Conservation (phyloP, 1,139 yeast genomes). For the Scheffersomyces segobiensis region DNA sequence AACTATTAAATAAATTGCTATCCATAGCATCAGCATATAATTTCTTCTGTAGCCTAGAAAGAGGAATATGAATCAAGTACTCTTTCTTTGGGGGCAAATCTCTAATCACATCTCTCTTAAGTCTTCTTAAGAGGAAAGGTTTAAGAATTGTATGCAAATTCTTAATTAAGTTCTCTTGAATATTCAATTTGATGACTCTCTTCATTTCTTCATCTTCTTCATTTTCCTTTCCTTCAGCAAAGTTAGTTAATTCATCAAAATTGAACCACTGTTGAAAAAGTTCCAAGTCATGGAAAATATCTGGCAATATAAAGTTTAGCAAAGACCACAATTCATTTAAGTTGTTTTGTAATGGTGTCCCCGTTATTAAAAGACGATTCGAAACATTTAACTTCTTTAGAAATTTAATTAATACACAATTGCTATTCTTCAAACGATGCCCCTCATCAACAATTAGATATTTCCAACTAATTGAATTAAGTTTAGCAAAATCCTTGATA, state of each 20-base stretch:
- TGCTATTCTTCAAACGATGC: constrained; percentile 81
- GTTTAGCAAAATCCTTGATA: constrained; percentile 59
- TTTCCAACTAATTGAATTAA: constrained; percentile 66
- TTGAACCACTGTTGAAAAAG: constrained; percentile 94
- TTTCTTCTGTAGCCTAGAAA: constrained; percentile 61
- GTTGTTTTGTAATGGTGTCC: constrained; percentile 93
- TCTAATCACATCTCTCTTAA: constrained; percentile 69
- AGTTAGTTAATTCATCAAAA: constrained; percentile 55
- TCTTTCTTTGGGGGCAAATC: constrained; percentile 86
- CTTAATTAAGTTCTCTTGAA: constrained; percentile 63
- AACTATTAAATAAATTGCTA: constrained; percentile 39
- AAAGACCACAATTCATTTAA: constrained; percentile 88
- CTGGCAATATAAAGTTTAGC: constrained; percentile 85
- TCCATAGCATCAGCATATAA: constrained; percentile 64
- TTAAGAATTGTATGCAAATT: constrained; percentile 84
- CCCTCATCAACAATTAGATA: constrained; percentile 95
- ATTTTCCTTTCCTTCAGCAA: constrained; percentile 35
- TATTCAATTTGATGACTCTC: constrained; percentile 57
- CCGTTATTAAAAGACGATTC: constrained; percentile 79
- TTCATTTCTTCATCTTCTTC: constrained; percentile 27
- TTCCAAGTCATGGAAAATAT: constrained; percentile 85
- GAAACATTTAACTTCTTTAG: constrained; percentile 65
- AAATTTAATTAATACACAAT: constrained; percentile 70
- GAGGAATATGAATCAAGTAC: constrained; percentile 71
- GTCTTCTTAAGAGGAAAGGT: constrained; percentile 81